These are phyloP conservation scores for Leptosphaerulina australis DNA, from an alignment of 2,329 filamentous ascomycete species.

Conservation along the genomic window DNA sequence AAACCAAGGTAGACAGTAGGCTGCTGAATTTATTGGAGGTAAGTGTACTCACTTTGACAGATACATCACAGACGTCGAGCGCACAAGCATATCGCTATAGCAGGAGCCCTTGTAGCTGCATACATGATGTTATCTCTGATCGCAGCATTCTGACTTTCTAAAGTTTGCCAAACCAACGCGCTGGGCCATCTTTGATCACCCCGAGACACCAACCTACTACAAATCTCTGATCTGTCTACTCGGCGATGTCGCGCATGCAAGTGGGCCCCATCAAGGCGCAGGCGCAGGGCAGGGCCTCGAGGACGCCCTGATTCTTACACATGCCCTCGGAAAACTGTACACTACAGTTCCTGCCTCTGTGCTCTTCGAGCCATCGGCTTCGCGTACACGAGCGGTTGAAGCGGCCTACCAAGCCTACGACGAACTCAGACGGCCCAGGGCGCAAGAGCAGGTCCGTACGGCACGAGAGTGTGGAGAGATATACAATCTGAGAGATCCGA, in stretches of 20 bases:
- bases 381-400: constrained; percentile 5
- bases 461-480: constrained; percentile 23
- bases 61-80: too few species aligned
- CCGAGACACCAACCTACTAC: constrained; percentile 26
- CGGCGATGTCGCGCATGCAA: constrained; percentile 35
- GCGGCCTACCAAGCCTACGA: constrained; percentile 29
- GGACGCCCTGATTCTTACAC: constrained; percentile 33
- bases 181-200: constrained; percentile 33
- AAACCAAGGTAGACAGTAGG: constrained; percentile 12
- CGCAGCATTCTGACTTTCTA: background rate
- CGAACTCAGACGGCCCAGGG: constrained; percentile 24
- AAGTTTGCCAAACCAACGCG: constrained; percentile 20
- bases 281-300: constrained; percentile 34
- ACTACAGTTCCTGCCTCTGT: background rate
- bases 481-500: constrained; percentile 17
- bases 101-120: too few species aligned
- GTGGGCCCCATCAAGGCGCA: constrained; percentile 29
- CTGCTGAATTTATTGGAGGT: constrained; percentile 20
- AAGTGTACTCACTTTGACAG: background rate
- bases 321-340: constrained; percentile 17
- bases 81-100: too few species aligned
- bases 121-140: background rate
- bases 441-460: constrained; percentile 25
- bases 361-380: background rate
- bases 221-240: constrained; percentile 25